These are phyloP conservation scores for Phytopythium litorale DNA, from an alignment of 352 stramenopile genomes.

Conservation along the genomic window DNA sequence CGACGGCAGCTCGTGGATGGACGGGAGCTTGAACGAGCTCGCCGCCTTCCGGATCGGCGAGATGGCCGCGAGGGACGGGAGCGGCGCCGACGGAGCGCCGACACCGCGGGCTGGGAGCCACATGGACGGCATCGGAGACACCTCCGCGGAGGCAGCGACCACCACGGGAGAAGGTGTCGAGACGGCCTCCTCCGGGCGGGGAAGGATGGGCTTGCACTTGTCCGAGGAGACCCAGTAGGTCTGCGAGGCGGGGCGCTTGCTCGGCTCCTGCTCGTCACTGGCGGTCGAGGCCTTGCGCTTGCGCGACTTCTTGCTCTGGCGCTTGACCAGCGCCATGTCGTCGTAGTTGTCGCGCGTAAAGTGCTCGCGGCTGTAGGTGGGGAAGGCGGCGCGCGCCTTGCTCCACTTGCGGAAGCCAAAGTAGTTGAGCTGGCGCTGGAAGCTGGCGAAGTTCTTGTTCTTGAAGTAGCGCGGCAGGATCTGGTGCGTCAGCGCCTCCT, in stretches of 20 bases:
- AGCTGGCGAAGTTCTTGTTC: slow-evolving; percentile 95
- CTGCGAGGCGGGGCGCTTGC: slow-evolving; percentile 29
- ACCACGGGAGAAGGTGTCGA: slow-evolving; percentile 8
- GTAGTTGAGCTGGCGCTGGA: slow-evolving; percentile 95
- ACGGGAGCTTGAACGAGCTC: slow-evolving; percentile 48
- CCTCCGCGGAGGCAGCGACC: no score
- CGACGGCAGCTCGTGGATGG: slow-evolving; percentile 43
- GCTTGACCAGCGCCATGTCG: slow-evolving; percentile 82
- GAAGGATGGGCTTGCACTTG: slow-evolving; percentile 70
- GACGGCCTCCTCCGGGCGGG: slow-evolving; percentile 24
- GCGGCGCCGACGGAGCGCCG: slow-evolving; percentile 13
- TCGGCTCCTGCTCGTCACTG: slow-evolving; percentile 23
- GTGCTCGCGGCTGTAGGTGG: slow-evolving; percentile 78
- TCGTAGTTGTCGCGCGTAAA: slow-evolving; percentile 85
- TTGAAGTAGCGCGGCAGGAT: slow-evolving; percentile 95
- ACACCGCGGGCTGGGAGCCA: slow-evolving; percentile 9
- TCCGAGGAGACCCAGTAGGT: slow-evolving; percentile 24
- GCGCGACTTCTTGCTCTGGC: slow-evolving; percentile 82
- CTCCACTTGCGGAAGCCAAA: slow-evolving; percentile 93
- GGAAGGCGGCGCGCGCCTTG: slow-evolving; percentile 68
- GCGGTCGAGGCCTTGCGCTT: slow-evolving; percentile 41
- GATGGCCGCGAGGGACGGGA: slow-evolving; percentile 30
- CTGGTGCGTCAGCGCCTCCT: slow-evolving; percentile 79
- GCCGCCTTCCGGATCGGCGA: slow-evolving; percentile 36
- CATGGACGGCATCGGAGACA: slow-evolving; percentile 7